Conservation (phyloP, 371 early-diverging fungal species). For the Rhizopus sp. region DNA sequence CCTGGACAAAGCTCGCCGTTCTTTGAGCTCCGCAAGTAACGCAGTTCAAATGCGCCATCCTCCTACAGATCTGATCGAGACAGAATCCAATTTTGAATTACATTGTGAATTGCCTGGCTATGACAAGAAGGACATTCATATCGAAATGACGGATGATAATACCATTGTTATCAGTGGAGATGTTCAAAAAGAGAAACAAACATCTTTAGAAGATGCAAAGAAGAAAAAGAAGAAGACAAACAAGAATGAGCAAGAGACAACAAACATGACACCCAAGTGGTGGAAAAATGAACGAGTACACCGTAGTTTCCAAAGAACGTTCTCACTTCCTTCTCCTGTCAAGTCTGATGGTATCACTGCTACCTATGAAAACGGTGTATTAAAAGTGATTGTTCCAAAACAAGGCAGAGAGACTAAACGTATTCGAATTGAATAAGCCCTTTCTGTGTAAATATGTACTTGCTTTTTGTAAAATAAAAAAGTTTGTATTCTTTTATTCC, state of each 20-base stretch:
- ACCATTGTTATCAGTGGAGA: conserved; percentile 1
- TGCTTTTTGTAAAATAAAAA: no score
- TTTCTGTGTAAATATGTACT: no score
- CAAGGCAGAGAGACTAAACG: no score
- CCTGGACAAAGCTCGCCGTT: conserved; percentile 17
- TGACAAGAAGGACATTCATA: conserved; percentile 1
- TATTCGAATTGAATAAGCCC: no score
- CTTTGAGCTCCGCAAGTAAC: neutral
- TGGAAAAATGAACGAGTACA: conserved; percentile 25
- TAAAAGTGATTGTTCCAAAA: conserved; percentile 28
- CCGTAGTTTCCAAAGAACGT: conserved; percentile 22
- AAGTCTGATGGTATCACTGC: conserved; percentile 24
- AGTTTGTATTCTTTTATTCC: no score
- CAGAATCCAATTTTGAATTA: conserved; percentile 3
- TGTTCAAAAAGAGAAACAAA: neutral
- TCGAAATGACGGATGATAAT: neutral
- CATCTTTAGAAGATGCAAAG: neutral
- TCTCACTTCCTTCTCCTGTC: conserved; percentile 24
- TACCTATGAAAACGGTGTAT: conserved; percentile 25
- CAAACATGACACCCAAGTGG: neutral
- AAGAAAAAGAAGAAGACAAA: no score
- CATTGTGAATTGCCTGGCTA: conserved; percentile 3
- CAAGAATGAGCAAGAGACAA: no score
- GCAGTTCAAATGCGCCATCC: neutral
- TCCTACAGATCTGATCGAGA: conserved; percentile 2